phyloP scores from a whole-genome alignment of 2,329 filamentous ascomycete genomes.

The Pseudogymnoascus sp. region DNA sequence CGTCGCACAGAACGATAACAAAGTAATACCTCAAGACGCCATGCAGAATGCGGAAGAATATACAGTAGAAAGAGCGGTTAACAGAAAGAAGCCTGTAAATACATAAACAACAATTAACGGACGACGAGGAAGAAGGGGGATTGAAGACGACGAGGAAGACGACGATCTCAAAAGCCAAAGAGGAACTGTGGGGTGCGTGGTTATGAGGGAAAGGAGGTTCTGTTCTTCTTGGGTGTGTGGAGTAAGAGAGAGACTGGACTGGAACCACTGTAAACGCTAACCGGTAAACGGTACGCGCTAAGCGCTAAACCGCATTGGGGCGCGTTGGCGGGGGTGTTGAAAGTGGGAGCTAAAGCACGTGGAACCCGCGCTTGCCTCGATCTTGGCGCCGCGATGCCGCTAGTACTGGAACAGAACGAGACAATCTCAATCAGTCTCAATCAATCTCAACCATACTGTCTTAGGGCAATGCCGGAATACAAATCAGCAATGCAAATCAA shows the following conservation, averaged over 20 bases:
- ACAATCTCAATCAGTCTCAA: background rate
- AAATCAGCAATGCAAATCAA: background rate
- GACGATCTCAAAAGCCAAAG: slow-evolving; percentile 1
- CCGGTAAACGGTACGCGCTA: slow-evolving; percentile 3
- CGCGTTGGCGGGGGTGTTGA: background rate
- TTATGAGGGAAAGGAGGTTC: slow-evolving; percentile 9
- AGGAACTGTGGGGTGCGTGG: slow-evolving; percentile 1
- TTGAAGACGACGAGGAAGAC: background rate
- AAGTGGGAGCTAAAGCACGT: slow-evolving; percentile 4
- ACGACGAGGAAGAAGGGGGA: background rate
- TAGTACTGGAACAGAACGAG: background rate
- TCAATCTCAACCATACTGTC: background rate
- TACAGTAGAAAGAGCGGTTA: slow-evolving; percentile 5
- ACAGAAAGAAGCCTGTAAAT: background rate
- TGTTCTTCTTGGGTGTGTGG: slow-evolving; percentile 5
- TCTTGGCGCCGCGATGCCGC: background rate
- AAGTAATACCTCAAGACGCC: slow-evolving; percentile 7
- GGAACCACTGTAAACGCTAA: background rate
- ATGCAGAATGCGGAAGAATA: slow-evolving; percentile 6
- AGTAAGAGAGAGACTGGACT: slow-evolving; percentile 7
- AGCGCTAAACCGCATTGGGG: background rate
- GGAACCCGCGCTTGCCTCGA: slow-evolving; percentile 5
- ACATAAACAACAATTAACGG: slow-evolving; percentile 7
- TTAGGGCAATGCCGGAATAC: background rate
- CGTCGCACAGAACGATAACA: slow-evolving; percentile 6